A percentile compares a stretch with the other conserved stretches of the same genome.
Conservation (phyloP, 306 rosid species). For the Cucumis hystrix region DNA sequence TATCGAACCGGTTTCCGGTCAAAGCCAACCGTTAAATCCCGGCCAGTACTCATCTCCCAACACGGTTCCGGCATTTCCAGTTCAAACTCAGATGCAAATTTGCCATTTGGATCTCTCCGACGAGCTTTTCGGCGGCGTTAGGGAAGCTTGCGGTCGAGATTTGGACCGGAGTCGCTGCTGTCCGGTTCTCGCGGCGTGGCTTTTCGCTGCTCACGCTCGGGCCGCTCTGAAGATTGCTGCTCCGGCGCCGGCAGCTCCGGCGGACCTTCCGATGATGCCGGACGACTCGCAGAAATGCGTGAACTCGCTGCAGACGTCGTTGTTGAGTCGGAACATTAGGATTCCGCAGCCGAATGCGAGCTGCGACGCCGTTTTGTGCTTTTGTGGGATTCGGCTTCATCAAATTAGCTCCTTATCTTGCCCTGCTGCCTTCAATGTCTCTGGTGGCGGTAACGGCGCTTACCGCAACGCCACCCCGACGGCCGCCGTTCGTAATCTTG, state of each 20-base stretch:
- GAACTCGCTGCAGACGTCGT: constrained; percentile 69
- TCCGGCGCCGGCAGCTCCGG: constrained; percentile 12
- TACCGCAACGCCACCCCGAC: constrained; percentile 67
- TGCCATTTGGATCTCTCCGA: constrained; percentile 83
- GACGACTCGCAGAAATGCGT: constrained; percentile 96
- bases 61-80: constrained; percentile 82
- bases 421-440: constrained; percentile 65
- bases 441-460: constrained; percentile 13
- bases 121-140: constrained; percentile 97
- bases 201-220: constrained; percentile 84
- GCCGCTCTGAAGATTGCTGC: constrained; percentile 51
- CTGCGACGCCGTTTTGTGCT: constrained; percentile 82
- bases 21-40: constrained; percentile 48
- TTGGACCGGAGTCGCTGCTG: constrained; percentile 96
- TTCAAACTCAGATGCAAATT: constrained; percentile 41
- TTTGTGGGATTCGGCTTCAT: constrained; percentile 86
- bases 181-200: constrained; percentile 96
- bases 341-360: constrained; percentile 82
- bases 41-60: constrained; percentile 38
- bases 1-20: constrained; percentile 45
- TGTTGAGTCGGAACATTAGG: constrained; percentile 45
- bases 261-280: constrained; percentile 82
- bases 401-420: constrained; percentile 75
- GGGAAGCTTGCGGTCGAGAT: constrained; percentile 70
- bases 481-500: constrained; percentile 51